These are phyloP conservation scores for Phytophthora aleatoria DNA, from an alignment of 352 stramenopile species.

Conservation along the genomic window DNA sequence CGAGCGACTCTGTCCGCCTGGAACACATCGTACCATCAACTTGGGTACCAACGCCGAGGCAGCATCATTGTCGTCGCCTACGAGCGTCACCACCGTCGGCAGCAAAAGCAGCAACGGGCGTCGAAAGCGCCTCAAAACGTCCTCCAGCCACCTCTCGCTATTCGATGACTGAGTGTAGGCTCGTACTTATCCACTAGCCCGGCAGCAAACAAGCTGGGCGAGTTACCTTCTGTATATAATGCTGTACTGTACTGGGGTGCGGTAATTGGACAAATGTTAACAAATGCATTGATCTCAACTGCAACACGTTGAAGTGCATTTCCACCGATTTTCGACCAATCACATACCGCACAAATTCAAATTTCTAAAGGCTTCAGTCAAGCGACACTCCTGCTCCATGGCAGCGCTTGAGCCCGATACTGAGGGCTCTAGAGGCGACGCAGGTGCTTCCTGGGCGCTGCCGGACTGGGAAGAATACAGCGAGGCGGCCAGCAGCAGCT, in stretches of 20 bases:
- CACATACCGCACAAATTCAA: conserved; percentile 21
- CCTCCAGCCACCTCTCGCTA: conserved; percentile 7
- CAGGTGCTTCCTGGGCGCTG: conserved; percentile 39
- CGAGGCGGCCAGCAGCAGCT: conserved; percentile 35
- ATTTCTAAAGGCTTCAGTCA: conserved; percentile 14
- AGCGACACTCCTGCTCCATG: conserved; percentile 22
- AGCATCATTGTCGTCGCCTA: conserved; percentile 11
- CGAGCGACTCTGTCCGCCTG: conserved; percentile 59
- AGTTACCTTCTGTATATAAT: no score
- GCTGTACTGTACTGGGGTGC: no score
- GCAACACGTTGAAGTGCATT: conserved; percentile 23
- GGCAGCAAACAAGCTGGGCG: no score
- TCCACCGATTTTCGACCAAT: conserved; percentile 16
- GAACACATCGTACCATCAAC: conserved; percentile 58
- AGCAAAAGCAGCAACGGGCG: conserved; percentile 10
- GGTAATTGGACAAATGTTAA: no score
- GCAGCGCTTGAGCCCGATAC: background rate
- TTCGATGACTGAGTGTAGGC: conserved; percentile 21
- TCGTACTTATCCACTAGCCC: no score
- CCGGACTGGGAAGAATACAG: conserved; percentile 66
- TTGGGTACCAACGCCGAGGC: background rate
- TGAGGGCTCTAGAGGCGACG: conserved; percentile 10
- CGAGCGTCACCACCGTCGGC: conserved; percentile 11
- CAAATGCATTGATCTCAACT: background rate
- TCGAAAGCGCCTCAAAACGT: conserved; percentile 31